These are phyloP conservation scores for Sarocladiaceae sp. DNA, from an alignment of 2,329 filamentous ascomycete species.

Conservation along the genomic window DNA sequence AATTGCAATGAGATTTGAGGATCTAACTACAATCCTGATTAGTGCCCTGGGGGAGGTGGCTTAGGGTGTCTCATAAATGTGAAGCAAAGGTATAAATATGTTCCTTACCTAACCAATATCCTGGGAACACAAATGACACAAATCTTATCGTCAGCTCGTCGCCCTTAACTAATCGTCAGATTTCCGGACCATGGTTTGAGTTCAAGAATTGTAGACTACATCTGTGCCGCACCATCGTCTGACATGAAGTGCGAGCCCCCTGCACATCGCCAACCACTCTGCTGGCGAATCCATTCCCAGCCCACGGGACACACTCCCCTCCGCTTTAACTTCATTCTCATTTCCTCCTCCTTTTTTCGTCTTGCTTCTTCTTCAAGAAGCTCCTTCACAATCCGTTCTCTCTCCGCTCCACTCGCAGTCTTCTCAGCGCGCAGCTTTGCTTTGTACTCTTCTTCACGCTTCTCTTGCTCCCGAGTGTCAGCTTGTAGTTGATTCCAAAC, in stretches of 20 bases:
- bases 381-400: constrained; percentile 31
- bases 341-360: constrained; percentile 13
- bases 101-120: too few species aligned
- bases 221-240: background rate
- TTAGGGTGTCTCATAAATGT: too few species aligned
- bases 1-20: too few species aligned
- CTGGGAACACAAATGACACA: too few species aligned
- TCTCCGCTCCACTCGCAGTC: constrained; percentile 20
- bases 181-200: too few species aligned
- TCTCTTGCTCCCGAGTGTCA: constrained; percentile 38
- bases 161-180: too few species aligned
- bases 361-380: constrained; percentile 33
- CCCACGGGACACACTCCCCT: constrained; percentile 55
- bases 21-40: too few species aligned
- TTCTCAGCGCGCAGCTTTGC: constrained; percentile 21
- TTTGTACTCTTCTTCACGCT: constrained; percentile 32
- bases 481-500: constrained; percentile 57
- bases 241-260: constrained; percentile 58
- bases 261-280: constrained; percentile 55
- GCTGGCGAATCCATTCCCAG: constrained; percentile 58
- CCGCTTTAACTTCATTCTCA: constrained; percentile 41
- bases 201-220: background rate
- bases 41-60: too few species aligned
- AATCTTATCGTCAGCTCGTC: too few species aligned
- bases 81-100: too few species aligned